A percentile compares a stretch with the other conserved stretches of the same genome.
These are phyloP conservation scores for Setaria italica DNA, from an alignment of 202 grass and related monocot species.

Conservation along the genomic window DNA sequence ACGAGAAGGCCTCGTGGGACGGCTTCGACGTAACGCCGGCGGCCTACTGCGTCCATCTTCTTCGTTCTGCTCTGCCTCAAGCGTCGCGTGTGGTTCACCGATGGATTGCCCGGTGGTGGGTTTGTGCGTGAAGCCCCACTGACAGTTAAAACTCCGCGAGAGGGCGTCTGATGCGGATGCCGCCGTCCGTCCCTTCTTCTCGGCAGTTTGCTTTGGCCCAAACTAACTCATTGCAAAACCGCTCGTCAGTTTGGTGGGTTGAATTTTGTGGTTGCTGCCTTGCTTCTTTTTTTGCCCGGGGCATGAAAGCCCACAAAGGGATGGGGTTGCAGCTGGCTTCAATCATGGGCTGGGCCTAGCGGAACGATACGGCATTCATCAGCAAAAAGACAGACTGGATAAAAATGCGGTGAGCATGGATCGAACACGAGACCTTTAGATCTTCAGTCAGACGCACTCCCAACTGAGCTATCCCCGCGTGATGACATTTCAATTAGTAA, in stretches of 20 bases:
- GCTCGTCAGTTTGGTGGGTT: not conserved
- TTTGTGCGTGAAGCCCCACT: too few relatives aligned
- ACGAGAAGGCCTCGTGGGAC: constrained; percentile 24
- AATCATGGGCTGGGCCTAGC: not conserved
- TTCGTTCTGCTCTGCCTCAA: not conserved
- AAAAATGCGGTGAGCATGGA: constrained; percentile 74
- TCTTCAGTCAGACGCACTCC: constrained; percentile 98
- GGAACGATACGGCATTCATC: not conserved
- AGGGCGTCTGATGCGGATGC: not conserved
- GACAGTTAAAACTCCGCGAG: not conserved
- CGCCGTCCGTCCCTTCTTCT: too few relatives aligned
- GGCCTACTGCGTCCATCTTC: not conserved
- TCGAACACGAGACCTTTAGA: constrained; percentile 97
- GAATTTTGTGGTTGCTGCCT: not conserved
- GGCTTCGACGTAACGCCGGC: constrained; percentile 27
- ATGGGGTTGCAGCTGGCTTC: not conserved
- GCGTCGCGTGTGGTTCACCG: too few relatives aligned
- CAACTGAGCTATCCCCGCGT: constrained; percentile 88
- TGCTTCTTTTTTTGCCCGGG: not conserved
- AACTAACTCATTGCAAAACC: not conserved
- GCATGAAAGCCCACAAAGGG: not conserved
- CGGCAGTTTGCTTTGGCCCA: not conserved
- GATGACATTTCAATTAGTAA: not conserved
- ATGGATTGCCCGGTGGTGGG: not conserved
- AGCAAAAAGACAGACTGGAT: not conserved